A percentile compares a stretch with the other conserved stretches of the same genome.
phyloP scores from a whole-genome alignment of 2,329 filamentous ascomycete genomes.

The Raffaelea ambrosiae region DNA sequence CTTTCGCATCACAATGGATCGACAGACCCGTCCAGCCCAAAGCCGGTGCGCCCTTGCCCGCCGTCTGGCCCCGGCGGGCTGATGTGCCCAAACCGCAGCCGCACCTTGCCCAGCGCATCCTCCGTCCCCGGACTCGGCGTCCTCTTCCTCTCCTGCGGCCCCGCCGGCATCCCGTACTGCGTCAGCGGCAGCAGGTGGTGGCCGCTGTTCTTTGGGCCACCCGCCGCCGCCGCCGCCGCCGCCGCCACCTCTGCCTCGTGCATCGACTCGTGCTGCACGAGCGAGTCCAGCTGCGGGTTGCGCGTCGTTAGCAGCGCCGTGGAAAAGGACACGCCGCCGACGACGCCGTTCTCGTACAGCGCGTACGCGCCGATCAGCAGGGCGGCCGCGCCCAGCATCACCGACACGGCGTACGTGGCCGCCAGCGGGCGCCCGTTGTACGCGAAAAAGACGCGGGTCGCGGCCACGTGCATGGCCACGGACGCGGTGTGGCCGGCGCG shows the following conservation, averaged over 20 bases:
- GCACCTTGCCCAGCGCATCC: neutral
- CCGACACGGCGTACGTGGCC: conserved; percentile 63
- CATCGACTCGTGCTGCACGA: neutral
- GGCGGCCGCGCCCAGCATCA: conserved; percentile 39
- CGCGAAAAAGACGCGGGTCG: conserved; percentile 2
- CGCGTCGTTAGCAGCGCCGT: conserved; percentile 6
- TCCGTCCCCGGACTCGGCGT: too few species aligned
- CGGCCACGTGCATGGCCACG: neutral
- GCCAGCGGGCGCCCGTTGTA: conserved; percentile 39
- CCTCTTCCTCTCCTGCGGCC: too few species aligned
- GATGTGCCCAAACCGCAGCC: conserved; percentile 6
- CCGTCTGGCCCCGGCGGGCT: neutral
- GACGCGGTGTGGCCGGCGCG: neutral
- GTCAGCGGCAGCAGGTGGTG: too few species aligned
- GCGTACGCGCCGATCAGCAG: conserved; percentile 25
- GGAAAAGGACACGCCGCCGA: conserved; percentile 6
- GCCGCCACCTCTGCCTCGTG: too few species aligned
- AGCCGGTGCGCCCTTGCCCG: conserved; percentile 16
- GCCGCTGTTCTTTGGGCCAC: too few species aligned
- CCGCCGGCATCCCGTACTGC: too few species aligned
- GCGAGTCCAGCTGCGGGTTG: conserved; percentile 1
- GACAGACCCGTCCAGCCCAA: conserved; percentile 14
- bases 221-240: too few species aligned
- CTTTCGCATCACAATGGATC: neutral
- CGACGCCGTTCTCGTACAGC: conserved; percentile 22